Evolutionary conservation across 305 asterid genomes (phyloP).

Genomic region (Euphrasia arctica): DNA sequence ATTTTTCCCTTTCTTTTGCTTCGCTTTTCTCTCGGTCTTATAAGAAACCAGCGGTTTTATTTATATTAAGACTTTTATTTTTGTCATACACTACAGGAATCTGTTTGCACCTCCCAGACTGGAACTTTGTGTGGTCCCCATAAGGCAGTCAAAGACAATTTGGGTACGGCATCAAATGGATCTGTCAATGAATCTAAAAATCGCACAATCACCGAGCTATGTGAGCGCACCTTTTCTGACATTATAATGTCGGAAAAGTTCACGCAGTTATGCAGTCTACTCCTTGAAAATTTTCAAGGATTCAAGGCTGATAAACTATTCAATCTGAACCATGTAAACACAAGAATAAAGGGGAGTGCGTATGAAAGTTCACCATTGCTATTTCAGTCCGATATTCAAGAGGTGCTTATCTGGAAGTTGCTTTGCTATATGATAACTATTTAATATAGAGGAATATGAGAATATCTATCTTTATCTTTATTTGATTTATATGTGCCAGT

Average conservation of each 20-base stretch:
- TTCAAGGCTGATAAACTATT: conserved; percentile 51
- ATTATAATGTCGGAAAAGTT: conserved; percentile 69
- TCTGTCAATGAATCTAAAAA: conserved; percentile 41
- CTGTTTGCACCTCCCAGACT: conserved; percentile 37
- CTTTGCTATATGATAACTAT: neutral
- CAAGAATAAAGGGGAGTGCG: conserved; percentile 66
- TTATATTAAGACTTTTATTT: conserved; percentile 2
- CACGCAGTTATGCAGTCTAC: conserved; percentile 60
- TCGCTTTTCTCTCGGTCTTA: conserved; percentile 2
- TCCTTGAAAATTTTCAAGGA: conserved; percentile 59
- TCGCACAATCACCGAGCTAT: conserved; percentile 46
- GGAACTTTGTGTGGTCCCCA: conserved; percentile 30
- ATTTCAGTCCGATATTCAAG: conserved; percentile 70
- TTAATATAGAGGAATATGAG: conserved; percentile 1
- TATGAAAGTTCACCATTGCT: conserved; percentile 72
- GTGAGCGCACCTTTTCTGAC: conserved; percentile 52
- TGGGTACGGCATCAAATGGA: conserved; percentile 35
- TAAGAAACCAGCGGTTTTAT: conserved; percentile 2
- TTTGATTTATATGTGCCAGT: conserved; percentile 11
- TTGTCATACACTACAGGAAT: conserved; percentile 53
- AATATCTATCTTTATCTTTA: neutral
- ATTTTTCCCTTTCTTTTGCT: neutral
- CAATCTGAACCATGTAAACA: conserved; percentile 55
- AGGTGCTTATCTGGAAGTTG: conserved; percentile 43
- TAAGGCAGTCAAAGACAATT: conserved; percentile 35